These are phyloP conservation scores for Lipomyces japonicus DNA, from an alignment of 805 yeast genomes.

Conservation along the genomic window DNA sequence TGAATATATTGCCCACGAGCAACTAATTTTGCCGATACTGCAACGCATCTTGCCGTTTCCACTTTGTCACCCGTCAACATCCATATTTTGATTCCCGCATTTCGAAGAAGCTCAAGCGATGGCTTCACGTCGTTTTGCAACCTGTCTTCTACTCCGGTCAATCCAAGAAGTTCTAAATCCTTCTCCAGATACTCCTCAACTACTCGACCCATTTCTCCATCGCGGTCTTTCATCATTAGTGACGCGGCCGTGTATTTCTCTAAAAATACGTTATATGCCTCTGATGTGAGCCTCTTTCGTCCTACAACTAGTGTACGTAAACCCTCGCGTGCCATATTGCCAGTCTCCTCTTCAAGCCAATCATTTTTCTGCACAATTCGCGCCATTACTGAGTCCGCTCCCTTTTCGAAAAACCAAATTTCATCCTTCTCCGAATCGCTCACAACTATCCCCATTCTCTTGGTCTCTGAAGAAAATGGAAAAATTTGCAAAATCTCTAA, in stretches of 20 bases:
- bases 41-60: slow-evolving; percentile 96
- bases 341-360: slow-evolving; percentile 97
- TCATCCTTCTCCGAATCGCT: slow-evolving; percentile 61
- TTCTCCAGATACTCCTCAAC: slow-evolving; percentile 69
- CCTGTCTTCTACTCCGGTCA: slow-evolving; percentile 97
- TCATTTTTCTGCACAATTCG: slow-evolving; percentile 78
- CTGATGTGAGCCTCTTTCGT: slow-evolving; percentile 61
- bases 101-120: slow-evolving; percentile 84
- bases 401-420: slow-evolving; percentile 82
- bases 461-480: slow-evolving; percentile 94
- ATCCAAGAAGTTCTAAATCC: slow-evolving; percentile 79
- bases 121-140: slow-evolving; percentile 87
- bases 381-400: slow-evolving; percentile 94
- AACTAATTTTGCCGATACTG: slow-evolving; percentile 90
- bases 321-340: slow-evolving; percentile 98
- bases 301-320: slow-evolving; percentile 91
- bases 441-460: slow-evolving; percentile 91
- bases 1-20: slow-evolving; percentile 93
- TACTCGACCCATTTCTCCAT: slow-evolving; percentile 63
- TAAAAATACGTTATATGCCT: slow-evolving; percentile 59
- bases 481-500: slow-evolving; percentile 66
- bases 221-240: slow-evolving; percentile 75
- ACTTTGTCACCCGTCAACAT: slow-evolving; percentile 99
- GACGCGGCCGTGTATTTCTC: slow-evolving; percentile 68
- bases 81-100: slow-evolving; percentile 98